phyloP scores from a whole-genome alignment of 1,284 basidiomycete genomes.

The Malassezia yamatoensis region DNA sequence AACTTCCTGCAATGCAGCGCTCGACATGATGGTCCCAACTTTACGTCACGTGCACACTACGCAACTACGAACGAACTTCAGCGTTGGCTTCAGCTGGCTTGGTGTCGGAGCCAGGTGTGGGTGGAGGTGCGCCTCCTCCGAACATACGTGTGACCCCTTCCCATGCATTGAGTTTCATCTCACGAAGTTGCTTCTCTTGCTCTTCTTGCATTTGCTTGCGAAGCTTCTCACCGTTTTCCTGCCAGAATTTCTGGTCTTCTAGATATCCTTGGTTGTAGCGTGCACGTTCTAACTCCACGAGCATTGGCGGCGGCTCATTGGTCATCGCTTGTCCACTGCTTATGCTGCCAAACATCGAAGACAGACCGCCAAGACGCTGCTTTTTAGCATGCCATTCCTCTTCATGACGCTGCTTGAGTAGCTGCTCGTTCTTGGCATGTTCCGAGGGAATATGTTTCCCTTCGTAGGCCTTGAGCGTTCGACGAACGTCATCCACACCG shows the following conservation, averaged over 20 bases:
- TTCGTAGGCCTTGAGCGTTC: constrained; percentile 70
- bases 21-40: constrained; percentile 4
- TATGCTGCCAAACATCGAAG: constrained; percentile 57
- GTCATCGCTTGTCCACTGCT: not conserved
- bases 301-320: constrained; percentile 53
- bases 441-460: constrained; percentile 80
- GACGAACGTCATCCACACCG: constrained; percentile 62
- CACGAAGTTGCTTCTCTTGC: constrained; percentile 62
- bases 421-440: constrained; percentile 75
- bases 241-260: constrained; percentile 79
- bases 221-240: constrained; percentile 68
- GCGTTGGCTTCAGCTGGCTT: not conserved
- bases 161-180: constrained; percentile 48
- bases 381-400: constrained; percentile 69
- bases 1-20: constrained; percentile 16
- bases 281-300: constrained; percentile 77
- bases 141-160: constrained; percentile 19
- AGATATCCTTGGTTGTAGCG: constrained; percentile 74
- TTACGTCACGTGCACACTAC: too few species aligned
- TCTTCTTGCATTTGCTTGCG: constrained; percentile 71
- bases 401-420: constrained; percentile 57
- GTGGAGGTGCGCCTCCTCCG: constrained; percentile 2
- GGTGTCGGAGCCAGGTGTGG: not conserved
- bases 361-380: constrained; percentile 51
- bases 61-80: too few species aligned